Evolutionary conservation across 495 filamentous ascomycete genomes (phyloP).

Genomic region (Daldinia loculata): DNA sequence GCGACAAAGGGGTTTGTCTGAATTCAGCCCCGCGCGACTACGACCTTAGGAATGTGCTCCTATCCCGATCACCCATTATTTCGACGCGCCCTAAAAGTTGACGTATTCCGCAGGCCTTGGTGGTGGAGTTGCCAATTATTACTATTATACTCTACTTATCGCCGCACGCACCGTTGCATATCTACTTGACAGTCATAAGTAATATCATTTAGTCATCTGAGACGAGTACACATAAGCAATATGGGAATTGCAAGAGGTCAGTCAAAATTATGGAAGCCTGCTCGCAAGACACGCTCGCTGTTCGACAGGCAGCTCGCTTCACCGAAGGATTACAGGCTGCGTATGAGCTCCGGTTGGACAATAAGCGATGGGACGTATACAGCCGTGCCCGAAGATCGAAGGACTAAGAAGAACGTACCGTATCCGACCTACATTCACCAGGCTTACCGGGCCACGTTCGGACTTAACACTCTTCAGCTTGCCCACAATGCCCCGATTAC

Average conservation of each 20-base stretch:
- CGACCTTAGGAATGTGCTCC: slow-evolving; percentile 14
- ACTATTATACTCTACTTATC: neutral
- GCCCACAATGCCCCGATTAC: slow-evolving; percentile 32
- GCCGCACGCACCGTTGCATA: neutral
- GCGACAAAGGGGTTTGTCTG: slow-evolving; percentile 25
- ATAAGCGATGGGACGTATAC: slow-evolving; percentile 39
- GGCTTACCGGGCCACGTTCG: slow-evolving; percentile 21
- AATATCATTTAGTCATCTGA: neutral
- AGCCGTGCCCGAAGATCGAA: slow-evolving; percentile 28
- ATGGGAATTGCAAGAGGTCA: neutral
- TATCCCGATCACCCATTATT: slow-evolving; percentile 7
- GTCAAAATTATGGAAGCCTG: neutral
- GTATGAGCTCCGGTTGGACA: slow-evolving; percentile 36
- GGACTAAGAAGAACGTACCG: slow-evolving; percentile 35
- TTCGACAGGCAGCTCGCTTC: neutral
- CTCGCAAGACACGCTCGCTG: neutral
- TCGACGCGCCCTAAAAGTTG: slow-evolving; percentile 15
- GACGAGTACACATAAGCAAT: neutral
- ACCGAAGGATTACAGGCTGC: slow-evolving; percentile 13
- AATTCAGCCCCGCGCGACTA: slow-evolving; percentile 14
- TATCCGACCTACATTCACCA: slow-evolving; percentile 20
- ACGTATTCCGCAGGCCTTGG: neutral
- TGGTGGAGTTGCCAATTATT: neutral
- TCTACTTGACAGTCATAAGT: neutral
- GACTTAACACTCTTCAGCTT: slow-evolving; percentile 41